These are phyloP conservation scores for Naganishia sp. DNA, from an alignment of 1,284 basidiomycete genomes.

Conservation along the genomic window DNA sequence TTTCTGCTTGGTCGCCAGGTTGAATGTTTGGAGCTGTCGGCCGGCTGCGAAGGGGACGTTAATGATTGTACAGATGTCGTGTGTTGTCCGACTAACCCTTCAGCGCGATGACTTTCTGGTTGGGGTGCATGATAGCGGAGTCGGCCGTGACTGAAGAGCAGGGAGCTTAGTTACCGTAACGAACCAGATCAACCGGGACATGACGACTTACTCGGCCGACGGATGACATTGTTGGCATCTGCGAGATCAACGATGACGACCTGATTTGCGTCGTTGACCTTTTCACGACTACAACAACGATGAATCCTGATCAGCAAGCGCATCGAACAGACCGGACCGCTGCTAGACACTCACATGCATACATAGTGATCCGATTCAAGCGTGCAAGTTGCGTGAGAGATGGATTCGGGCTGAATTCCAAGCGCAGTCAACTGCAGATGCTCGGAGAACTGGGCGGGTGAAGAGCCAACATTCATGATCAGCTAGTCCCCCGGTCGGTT, in stretches of 20 bases:
- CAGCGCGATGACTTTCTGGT: constrained; percentile 94
- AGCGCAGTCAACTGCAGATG: constrained; percentile 84
- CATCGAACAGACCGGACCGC: neutral
- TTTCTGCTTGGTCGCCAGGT: constrained; percentile 95
- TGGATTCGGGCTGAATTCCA: constrained; percentile 92
- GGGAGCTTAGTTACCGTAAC: neutral
- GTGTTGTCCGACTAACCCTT: constrained; percentile 65
- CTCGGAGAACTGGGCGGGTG: constrained; percentile 53
- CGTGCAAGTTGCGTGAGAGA: constrained; percentile 95
- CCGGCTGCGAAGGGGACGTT: constrained; percentile 62
- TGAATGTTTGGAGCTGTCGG: constrained; percentile 96
- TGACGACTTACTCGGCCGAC: constrained; percentile 68
- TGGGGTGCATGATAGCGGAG: constrained; percentile 98
- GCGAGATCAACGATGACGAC: constrained; percentile 96
- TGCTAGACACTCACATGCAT: constrained; percentile 59
- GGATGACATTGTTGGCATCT: constrained; percentile 93
- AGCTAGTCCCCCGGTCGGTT: neutral
- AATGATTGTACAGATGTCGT: constrained; percentile 47
- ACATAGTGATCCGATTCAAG: constrained; percentile 97
- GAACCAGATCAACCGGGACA: neutral
- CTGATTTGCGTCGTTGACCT: constrained; percentile 74
- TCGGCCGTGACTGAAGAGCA: constrained; percentile 72
- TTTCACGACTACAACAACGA: constrained; percentile 42
- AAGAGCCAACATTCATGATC: neutral
- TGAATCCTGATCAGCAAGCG: neutral